Evolutionary conservation across 495 filamentous ascomycete genomes (phyloP), one percentile per base, ranked within the genome.

Genomic region (Aspergillus heteromorphus): DNA sequence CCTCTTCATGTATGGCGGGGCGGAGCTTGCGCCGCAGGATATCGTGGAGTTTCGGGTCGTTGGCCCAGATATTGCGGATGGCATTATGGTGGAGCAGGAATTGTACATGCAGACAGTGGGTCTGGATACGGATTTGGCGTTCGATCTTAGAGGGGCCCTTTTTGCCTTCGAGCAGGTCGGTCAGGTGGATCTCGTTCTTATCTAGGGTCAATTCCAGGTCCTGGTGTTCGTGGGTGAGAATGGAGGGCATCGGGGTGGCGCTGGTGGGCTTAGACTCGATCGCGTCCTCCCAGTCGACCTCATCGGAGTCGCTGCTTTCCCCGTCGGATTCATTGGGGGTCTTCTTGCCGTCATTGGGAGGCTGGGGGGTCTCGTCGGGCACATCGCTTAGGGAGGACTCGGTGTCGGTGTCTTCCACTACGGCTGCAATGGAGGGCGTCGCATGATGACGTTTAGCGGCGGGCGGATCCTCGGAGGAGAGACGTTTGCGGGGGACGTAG

Each of bases 201-300:
- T 82, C 79, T 10, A 96, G 68, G 0, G 86, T 95, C 60, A 96
- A 73, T 54, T 93, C 87, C 3, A 96, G 76, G 67, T 95, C 86
- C 34, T 64, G 65, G 45, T 72, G 57, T 34, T 66, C 21, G 21
- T 17, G 60, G 13, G 50, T 57, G 2, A 74, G 69, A 9, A 48
- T 64, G 7, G 55, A 62, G 4, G 67, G 49, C 13, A 65, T 59
- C 14, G 68, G 64, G 2, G 65, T 57, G 54, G 65, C 58, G 70
- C 63, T 51, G 9, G 54, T 53, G 6, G 63, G 59, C 6, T 62
- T 66, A 20, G 78, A 65, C 21, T 80, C 76, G 21, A 84, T 75
- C 4, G 92, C 91, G 73, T 96, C 90, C 73, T 96, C 92, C 78
- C 93, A 96, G 58, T 95, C 88, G 49, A 89, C 77, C 40, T 92